Evolutionary conservation across 2,329 filamentous ascomycete species (phyloP).

Genomic region (Neonectria hederae): DNA sequence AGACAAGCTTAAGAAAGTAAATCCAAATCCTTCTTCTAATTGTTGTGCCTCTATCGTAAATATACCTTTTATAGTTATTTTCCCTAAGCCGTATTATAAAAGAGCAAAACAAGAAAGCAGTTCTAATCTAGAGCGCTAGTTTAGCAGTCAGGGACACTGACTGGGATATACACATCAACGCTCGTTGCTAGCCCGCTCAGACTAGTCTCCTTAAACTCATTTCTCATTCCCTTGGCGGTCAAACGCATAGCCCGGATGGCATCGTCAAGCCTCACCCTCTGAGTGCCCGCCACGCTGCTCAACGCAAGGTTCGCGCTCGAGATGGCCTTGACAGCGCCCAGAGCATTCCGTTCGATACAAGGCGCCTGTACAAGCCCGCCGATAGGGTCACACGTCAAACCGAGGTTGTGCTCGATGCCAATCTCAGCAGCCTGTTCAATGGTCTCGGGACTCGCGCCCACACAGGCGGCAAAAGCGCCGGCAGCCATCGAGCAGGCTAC

Average conservation of each 20-base stretch:
- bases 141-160: conserved; percentile 62
- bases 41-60: too few relatives aligned
- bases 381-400: conserved; percentile 61
- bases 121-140: neutral
- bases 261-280: conserved; percentile 60
- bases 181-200: conserved; percentile 61
- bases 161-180: conserved; percentile 60
- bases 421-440: conserved; percentile 63
- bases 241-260: conserved; percentile 61
- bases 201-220: conserved; percentile 64
- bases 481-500: conserved; percentile 63
- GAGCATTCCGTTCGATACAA: conserved; percentile 61
- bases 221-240: conserved; percentile 61
- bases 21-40: too few relatives aligned
- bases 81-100: too few relatives aligned
- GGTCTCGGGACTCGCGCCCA: conserved; percentile 60
- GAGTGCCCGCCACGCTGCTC: conserved; percentile 55
- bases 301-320: conserved; percentile 60
- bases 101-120: too few relatives aligned
- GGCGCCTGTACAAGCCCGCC: conserved; percentile 61
- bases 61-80: too few relatives aligned
- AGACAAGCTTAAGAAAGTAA: too few relatives aligned
- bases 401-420: conserved; percentile 62
- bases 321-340: conserved; percentile 62
- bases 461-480: conserved; percentile 60